Base-by-base conservation (phyloP, 768 basidiomycete genomes). In the Gelatoporia subvermispora region DNA sequence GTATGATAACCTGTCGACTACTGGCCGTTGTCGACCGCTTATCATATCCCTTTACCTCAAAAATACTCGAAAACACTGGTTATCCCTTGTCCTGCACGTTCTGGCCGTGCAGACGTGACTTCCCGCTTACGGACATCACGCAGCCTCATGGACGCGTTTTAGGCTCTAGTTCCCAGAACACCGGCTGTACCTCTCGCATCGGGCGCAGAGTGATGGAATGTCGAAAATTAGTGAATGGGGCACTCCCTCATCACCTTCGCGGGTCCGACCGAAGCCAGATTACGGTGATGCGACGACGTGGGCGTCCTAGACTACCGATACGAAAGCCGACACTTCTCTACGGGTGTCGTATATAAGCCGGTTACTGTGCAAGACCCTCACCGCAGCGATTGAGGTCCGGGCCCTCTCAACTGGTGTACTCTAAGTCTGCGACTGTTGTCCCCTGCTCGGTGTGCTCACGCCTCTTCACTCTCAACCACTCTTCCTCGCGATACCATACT, bases 21-120 rank as follows among this genome's bases (percentile, higher is more conserved):
- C 28, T 31, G 28, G 28, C 5, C 28, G 7, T 31, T 31, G 28
- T 31, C 28, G 28, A 31, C 28, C 28, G 64, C 67, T 60, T 48
- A 62, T 66, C 67, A 64, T 62, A 59, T 61, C 50, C 36, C 36
- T 62, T 52, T 56, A 58, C 53, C 57, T 55, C 63, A 60, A 54
- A 40, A 39, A 61, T 58, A 46, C 34, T 45, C 47, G 57, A 50
- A 48, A 50, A 59, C 58, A 18, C 15, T 18, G 43, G 16, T 51
- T n/a, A 40, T 47, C 28, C 28, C 28, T 5, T 31, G 28, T 13
- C 5, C 28, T 31, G 28, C 28, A 5, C 28, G 28, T 31, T 31
- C 28, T 31, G 7, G 13, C 28, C 28, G 28, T 31, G 28, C 28
- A 31, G 28, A 31, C 28, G 28, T 31, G 28, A 31, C 28, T 5